A percentile compares a stretch with the other conserved stretches of the same genome.
Evolutionary conservation across 352 stramenopile species (phyloP).

Genomic region (Blastocystis sp.): DNA sequence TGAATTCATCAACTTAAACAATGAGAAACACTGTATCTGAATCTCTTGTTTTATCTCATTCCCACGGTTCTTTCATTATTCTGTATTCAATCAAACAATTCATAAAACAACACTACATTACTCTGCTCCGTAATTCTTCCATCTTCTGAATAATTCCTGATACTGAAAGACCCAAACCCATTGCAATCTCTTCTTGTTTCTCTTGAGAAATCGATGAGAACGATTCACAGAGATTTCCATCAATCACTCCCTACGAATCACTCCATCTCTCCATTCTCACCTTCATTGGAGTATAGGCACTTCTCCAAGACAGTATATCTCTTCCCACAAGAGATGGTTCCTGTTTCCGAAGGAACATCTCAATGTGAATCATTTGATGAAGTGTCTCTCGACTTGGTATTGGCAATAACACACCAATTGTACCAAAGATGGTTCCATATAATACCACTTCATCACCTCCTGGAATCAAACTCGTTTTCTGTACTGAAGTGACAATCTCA

Average conservation of each 20-base stretch:
- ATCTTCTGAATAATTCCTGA: conserved; percentile 95
- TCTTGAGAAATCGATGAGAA: conserved; percentile 82
- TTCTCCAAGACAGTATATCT: conserved; percentile 91
- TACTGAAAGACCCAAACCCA: conserved; percentile 85
- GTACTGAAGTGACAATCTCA: conserved; percentile 93
- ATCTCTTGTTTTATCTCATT: background rate
- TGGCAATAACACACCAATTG: conserved; percentile 87
- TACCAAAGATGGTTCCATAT: conserved; percentile 89
- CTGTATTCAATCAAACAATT: background rate
- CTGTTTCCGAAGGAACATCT: conserved; percentile 81
- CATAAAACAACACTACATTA: conserved; percentile 75
- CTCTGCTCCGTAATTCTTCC: conserved; percentile 88
- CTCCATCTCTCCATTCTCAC: background rate
- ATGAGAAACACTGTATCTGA: background rate
- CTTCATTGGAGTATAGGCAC: conserved; percentile 94
- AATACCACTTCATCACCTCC: conserved; percentile 89
- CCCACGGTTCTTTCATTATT: background rate
- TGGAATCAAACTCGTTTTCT: conserved; percentile 84
- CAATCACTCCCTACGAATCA: conserved; percentile 78
- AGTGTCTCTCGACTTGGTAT: conserved; percentile 90
- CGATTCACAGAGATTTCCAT: conserved; percentile 93
- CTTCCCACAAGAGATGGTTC: conserved; percentile 82
- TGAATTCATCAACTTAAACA: background rate
- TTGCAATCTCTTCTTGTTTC: conserved; percentile 88
- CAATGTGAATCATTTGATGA: conserved; percentile 94